Evolutionary conservation across 2,329 filamentous ascomycete species (phyloP), one percentile per base, ranked within the genome.

Genomic region (Fusarium sterilihyphosum): DNA sequence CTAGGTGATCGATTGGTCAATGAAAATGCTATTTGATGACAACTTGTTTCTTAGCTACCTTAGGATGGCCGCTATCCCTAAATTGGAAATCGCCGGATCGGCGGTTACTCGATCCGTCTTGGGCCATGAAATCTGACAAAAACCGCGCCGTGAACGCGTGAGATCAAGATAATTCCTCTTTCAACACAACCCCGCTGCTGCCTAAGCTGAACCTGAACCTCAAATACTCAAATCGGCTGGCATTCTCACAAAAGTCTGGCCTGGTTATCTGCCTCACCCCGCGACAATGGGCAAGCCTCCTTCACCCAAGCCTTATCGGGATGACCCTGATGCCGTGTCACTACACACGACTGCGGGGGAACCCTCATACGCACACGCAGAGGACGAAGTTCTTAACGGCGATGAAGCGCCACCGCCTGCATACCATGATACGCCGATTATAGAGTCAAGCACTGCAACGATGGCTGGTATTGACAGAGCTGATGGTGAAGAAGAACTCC

Each of bases 291-390:
- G 71, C 6, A 40, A 37, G 4, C 65, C 61, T 52, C 52, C 54
- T 17, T 61, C 61, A 1, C 33, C 59, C 6, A 33, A 33, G 26
- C 52, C 61, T 20, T 73, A 61, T 22, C 50, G 44, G 37, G 74
- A 77, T 24, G 74, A 77, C 16, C 72, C 74, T 5, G 74, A 77
- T 41, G 74, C 74, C 18, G 24, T 77, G 31, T 77, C 74, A 17
- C 18, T 77, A 18, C 74, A 73, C 33, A 77, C 74, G 24, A 73
- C 74, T 8, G 20, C 33, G 4, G 74, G 66, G 31, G 65, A 76
- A 29, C 0, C 62, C 14, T n/a, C 60, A 1, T 77, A 64, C 56
- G 61, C 53, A 31, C 57, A 61, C 12, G 12, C 7, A 29, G 47
- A 41, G 44, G 70, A 71, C 8, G 52, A 75, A 35, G 44, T 41